Base-by-base conservation (phyloP, 306 rosid species). In the Pachyrhizus erosus region DNA sequence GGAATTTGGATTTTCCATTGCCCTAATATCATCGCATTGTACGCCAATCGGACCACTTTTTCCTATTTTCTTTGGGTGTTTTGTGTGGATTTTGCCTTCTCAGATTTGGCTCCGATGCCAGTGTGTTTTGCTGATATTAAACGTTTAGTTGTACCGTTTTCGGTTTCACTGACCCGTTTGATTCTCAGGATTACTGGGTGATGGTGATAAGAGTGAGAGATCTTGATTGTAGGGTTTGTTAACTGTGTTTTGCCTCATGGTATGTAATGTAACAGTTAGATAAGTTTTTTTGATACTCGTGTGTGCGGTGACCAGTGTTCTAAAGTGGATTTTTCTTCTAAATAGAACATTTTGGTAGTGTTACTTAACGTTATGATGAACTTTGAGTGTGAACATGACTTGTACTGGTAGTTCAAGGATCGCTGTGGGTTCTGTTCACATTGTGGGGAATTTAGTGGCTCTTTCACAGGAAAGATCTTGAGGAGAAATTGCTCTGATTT, bases 1-100 rank as follows among this genome's bases (percentile, higher is more conserved):
- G 74, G 78, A 64, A 6, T 86, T 86, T 0, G 23, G 40, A 52
- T 72, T 48, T 78, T 86, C 66, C 2, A 37, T 60, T 79, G 79
- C 55, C 26, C 46, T 51, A 34, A 51, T 43, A 34, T 60, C 52
- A 0, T 48, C 20, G 9, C 88, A 84, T 68, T 87, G 84, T 74
- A 4, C 12, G 21, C 1, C 0, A 73, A 57, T 74, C 69, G 72
- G 34, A 11, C 12, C 12, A 3, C 12, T 17, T 73, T 33, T 26
- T 17, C 26, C 5, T 0, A 2, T 52, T 70, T 48, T 31, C 4
- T 12, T 34, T n/a, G 20, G 39, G 70, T n/a, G 69, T 52, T 83
- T 62, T 8, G 3, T 70, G 23, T 31, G 15, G 77, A 26, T 72
- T 79, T 80, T 52, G 33, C 24, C 45, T 78, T 66, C 39, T 65